Evolutionary conservation across 106 monocot genomes (phyloP), one percentile per base, ranked within the genome.

Genomic region (Allium sativum): DNA sequence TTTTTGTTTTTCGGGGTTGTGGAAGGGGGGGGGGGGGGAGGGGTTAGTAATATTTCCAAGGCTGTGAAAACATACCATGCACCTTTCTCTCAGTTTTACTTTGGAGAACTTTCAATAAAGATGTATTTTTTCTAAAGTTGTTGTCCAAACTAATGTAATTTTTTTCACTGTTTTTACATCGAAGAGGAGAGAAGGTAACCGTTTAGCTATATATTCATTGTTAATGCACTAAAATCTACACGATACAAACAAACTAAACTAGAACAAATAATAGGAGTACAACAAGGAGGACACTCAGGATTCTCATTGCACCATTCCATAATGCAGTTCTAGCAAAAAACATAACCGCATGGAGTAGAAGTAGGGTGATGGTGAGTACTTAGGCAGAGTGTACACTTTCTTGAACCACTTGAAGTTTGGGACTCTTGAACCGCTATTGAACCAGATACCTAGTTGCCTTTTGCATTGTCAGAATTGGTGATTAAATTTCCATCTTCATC

Each of bases 231-330:
- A 98, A 70, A 98, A 91, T 91, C 96, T 42, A 84, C 70, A 77
- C 88, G 91, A 67, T 91, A 88, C 67, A 92, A 74, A 70, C 96
- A 98, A 55, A 87, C 84, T 65, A 98, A 76, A 70, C 81, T 91
- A 21, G 87, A 96, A 67, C 91, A 90, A 12, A 77, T 76, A 52
- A 91, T 88, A 21, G 87, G 82, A 44, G 87, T 82, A 13, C 91
- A 84, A 59, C 91, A 98, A 42, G 88, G 91, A 47, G 96, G 96
- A 58, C 96, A 98, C 52, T 98, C 96, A 10, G 84, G 91, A 70
- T 98, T 98, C 73, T 91, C 87, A 47, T 98, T 98, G 68, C 96
- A 98, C 84, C 91, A 91, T 48, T 80, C 96, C 87, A 88, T 91
- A 18, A 91, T 91, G 70, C 91, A 98, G 59, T 87, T 98, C 96